Percentiles rank a stretch among this genome's conserved stretches.
Evolutionary conservation across 1,284 basidiomycete genomes (phyloP).

Genomic region (Apiotrichum akiyoshidainum): DNA sequence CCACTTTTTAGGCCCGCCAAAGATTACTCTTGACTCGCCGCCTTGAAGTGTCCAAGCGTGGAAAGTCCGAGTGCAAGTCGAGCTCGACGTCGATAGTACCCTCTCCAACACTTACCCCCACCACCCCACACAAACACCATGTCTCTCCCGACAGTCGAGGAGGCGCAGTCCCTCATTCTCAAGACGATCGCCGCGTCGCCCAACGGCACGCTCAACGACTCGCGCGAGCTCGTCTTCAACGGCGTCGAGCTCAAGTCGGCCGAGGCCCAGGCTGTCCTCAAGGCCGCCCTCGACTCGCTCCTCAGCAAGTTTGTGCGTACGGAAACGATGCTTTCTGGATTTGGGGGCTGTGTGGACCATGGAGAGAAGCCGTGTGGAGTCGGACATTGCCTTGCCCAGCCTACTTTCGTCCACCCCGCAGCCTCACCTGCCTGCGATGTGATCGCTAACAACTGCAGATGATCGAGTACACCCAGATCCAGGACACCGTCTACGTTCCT

Average conservation of each 20-base stretch:
- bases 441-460: slow-evolving; percentile 59
- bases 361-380: no score
- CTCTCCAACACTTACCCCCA: neutral
- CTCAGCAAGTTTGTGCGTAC: slow-evolving; percentile 72
- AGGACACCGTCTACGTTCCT: slow-evolving; percentile 67
- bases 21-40: no score
- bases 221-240: slow-evolving; percentile 64
- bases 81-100: neutral
- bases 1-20: no score
- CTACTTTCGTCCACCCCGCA: neutral
- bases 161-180: slow-evolving; percentile 73
- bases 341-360: neutral
- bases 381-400: neutral
- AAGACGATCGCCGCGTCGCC: slow-evolving; percentile 60
- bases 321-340: no score
- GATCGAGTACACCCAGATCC: slow-evolving; percentile 76
- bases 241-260: slow-evolving; percentile 50
- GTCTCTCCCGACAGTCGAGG: slow-evolving; percentile 53
- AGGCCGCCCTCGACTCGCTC: slow-evolving; percentile 84
- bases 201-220: slow-evolving; percentile 65
- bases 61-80: neutral
- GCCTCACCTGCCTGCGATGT: no score
- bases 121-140: slow-evolving; percentile 11
- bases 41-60: no score
- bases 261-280: slow-evolving; percentile 72